These are phyloP conservation scores for Pseudotulostoma volvatum DNA, from an alignment of 495 filamentous ascomycete genomes.

Conservation along the genomic window DNA sequence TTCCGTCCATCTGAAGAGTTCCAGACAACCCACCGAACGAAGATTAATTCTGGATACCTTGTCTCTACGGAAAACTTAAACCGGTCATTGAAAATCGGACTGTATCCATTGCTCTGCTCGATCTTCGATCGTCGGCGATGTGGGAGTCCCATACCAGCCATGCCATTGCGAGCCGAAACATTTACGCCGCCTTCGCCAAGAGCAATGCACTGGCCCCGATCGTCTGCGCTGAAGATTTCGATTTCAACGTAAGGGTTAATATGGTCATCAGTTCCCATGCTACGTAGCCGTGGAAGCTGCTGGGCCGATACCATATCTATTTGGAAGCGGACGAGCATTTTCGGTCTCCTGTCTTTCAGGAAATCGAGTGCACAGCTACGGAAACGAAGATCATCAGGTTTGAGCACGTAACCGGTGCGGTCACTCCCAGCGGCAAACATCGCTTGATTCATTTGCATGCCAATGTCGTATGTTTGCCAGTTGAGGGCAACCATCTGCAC, in stretches of 20 bases:
- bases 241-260: conserved; percentile 90
- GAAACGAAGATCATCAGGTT: conserved; percentile 66
- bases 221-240: conserved; percentile 86
- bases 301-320: conserved; percentile 88
- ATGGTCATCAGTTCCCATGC: conserved; percentile 47
- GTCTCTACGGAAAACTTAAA: conserved; percentile 69
- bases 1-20: conserved; percentile 54
- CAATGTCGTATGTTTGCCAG: conserved; percentile 94
- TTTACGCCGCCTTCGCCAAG: conserved; percentile 52
- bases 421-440: conserved; percentile 95
- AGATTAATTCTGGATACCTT: conserved; percentile 81
- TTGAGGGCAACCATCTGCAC: conserved; percentile 95
- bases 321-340: conserved; percentile 64
- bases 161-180: conserved; percentile 49
- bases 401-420: conserved; percentile 79
- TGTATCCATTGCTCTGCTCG: conserved; percentile 76
- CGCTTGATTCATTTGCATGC: conserved; percentile 89
- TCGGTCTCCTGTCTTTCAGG: conserved; percentile 18
- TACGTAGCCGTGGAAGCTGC: conserved; percentile 71
- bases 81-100: conserved; percentile 64
- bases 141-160: conserved; percentile 57
- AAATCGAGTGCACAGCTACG: conserved; percentile 29
- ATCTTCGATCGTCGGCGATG: conserved; percentile 64
- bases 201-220: conserved; percentile 53
- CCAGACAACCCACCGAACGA: conserved; percentile 85